Conservation (phyloP, 2,329 filamentous ascomycete genomes). For the Scolecobasidium constrictum region DNA sequence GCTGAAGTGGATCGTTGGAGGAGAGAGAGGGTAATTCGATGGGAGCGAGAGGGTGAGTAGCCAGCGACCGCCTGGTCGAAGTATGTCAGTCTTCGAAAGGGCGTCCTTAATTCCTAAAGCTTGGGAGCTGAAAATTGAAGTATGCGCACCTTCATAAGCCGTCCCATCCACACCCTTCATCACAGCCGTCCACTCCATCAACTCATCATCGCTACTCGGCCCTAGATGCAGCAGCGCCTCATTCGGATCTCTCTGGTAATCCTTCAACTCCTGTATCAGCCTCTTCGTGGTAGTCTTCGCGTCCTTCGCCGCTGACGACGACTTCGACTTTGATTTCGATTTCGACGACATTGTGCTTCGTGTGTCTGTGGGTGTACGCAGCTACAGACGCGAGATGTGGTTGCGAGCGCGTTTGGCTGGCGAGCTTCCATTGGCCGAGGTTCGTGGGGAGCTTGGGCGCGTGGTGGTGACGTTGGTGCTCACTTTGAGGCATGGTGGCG, state of each 20-base stretch:
- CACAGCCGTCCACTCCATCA: conserved; percentile 50
- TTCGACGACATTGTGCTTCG: no score
- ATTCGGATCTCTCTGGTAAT: conserved; percentile 45
- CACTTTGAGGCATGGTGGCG: no score
- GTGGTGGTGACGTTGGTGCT: no score
- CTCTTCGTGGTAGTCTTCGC: conserved; percentile 40
- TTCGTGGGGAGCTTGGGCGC: no score
- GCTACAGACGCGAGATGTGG: not conserved
- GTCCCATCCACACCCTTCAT: conserved; percentile 48
- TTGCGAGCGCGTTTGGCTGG: not conserved
- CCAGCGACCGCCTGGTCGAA: conserved; percentile 67
- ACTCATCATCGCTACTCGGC: conserved; percentile 44
- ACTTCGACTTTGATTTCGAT: no score
- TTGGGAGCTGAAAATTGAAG: no score
- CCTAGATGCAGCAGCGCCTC: conserved; percentile 45
- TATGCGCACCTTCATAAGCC: conserved; percentile 50
- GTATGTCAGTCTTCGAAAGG: not conserved
- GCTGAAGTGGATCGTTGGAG: conserved; percentile 70
- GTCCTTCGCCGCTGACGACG: not conserved
- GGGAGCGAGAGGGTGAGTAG: conserved; percentile 69
- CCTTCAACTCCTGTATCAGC: conserved; percentile 50
- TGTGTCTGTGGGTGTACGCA: not conserved
- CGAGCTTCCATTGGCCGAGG: no score
- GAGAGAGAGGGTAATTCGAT: conserved; percentile 62
- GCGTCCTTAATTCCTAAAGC: not conserved